Evolutionary conservation across 2,329 filamentous ascomycete genomes (phyloP).

Genomic region (Epicoccum nigrum): DNA sequence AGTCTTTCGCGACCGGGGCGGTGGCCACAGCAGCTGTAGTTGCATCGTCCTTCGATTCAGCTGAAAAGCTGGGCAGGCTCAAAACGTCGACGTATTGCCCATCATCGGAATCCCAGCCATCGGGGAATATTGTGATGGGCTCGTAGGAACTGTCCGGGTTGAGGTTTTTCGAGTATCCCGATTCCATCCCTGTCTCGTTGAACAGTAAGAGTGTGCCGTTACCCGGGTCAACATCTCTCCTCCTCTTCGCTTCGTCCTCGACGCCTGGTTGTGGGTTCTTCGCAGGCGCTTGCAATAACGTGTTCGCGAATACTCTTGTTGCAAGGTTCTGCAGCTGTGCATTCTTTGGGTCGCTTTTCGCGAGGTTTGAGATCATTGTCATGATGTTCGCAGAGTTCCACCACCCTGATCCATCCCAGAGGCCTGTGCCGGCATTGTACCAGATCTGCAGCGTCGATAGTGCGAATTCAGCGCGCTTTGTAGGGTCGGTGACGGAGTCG

Average conservation of each 20-base stretch:
- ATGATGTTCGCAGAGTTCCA: constrained; percentile 75
- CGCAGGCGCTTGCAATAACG: constrained; percentile 43
- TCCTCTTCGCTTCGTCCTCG: constrained; percentile 21
- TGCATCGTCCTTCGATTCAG: constrained; percentile 4
- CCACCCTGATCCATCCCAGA: constrained; percentile 72
- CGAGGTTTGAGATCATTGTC: constrained; percentile 65
- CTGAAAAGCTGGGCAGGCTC: constrained; percentile 14
- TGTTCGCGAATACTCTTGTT: constrained; percentile 53
- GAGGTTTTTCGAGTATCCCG: constrained; percentile 32
- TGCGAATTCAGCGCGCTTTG: constrained; percentile 38
- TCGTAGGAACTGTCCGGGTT: constrained; percentile 22
- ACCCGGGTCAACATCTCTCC: constrained; percentile 6
- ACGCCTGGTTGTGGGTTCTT: constrained; percentile 40
- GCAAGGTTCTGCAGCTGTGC: constrained; percentile 46
- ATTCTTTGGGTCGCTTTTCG: constrained; percentile 35
- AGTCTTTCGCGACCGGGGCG: constrained; percentile 33
- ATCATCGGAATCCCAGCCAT: constrained; percentile 23
- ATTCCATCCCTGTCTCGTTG: constrained; percentile 14
- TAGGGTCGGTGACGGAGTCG: constrained; percentile 25
- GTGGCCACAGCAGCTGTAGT: constrained; percentile 16
- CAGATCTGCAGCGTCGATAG: constrained; percentile 61
- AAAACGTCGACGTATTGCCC: constrained; percentile 19
- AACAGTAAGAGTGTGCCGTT: constrained; percentile 17
- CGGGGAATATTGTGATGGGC: constrained; percentile 26
- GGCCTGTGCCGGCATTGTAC: constrained; percentile 65